phyloP scores from a whole-genome alignment of 192 early-diverging fungal genomes.

The Backusella tuberculispora region DNA sequence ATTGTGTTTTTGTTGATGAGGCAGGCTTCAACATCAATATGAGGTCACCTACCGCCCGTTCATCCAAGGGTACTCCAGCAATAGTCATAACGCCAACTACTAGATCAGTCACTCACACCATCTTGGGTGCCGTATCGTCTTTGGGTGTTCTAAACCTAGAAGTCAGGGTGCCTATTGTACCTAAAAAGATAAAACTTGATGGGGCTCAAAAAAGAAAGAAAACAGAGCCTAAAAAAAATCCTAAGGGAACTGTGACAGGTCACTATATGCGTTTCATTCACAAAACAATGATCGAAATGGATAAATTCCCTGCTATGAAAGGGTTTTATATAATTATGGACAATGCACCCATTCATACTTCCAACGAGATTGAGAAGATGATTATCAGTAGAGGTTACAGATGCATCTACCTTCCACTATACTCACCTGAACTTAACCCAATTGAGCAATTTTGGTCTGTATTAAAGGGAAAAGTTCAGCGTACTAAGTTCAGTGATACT shows the following conservation, averaged over 20 bases:
- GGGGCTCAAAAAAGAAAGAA: background rate
- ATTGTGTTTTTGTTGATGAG: background rate
- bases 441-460: constrained; percentile 1
- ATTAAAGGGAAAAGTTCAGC: constrained; percentile 1
- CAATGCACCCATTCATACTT: too few relatives aligned
- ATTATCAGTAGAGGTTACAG: background rate
- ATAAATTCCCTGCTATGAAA: background rate
- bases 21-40: too few relatives aligned
- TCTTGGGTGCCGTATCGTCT: constrained; percentile 8
- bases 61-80: background rate
- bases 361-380: constrained; percentile 1
- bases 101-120: background rate
- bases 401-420: background rate
- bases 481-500: background rate
- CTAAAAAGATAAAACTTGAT: too few relatives aligned
- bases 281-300: background rate
- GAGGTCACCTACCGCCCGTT: background rate
- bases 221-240: background rate
- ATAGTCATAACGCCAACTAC: background rate
- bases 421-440: background rate
- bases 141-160: background rate
- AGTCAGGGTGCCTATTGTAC: background rate
- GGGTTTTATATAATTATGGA: too few relatives aligned
- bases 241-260: background rate
- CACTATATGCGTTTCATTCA: background rate